These are phyloP conservation scores for Globisporangium radiosum DNA, from an alignment of 352 stramenopile species.

Conservation along the genomic window DNA sequence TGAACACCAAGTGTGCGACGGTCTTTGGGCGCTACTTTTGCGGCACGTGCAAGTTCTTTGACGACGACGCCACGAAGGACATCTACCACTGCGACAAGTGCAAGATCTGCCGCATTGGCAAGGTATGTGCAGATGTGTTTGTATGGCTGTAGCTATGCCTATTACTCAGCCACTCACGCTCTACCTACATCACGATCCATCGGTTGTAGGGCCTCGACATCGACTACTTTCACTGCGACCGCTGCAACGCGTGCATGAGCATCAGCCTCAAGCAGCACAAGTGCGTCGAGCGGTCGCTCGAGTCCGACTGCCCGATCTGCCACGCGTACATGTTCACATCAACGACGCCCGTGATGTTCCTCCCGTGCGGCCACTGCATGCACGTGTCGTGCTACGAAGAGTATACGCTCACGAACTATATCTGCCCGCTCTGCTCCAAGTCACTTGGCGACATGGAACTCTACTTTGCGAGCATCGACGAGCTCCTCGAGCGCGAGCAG, in stretches of 20 bases:
- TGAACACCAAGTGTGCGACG: conserved; percentile 54
- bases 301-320: conserved; percentile 95
- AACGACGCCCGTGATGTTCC: conserved; percentile 92
- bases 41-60: conserved; percentile 94
- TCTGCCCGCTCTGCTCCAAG: conserved; percentile 93
- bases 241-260: conserved; percentile 97
- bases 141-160: background rate
- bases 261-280: conserved; percentile 88
- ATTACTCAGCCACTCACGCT: background rate
- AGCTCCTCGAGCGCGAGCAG: conserved; percentile 71
- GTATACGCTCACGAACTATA: conserved; percentile 93
- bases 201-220: conserved; percentile 82
- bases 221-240: conserved; percentile 98
- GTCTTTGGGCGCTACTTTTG: conserved; percentile 94
- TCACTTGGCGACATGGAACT: conserved; percentile 92
- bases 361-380: conserved; percentile 96
- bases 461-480: conserved; percentile 84
- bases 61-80: conserved; percentile 88
- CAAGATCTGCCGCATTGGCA: conserved; percentile 95
- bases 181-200: background rate
- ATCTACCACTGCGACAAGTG: conserved; percentile 99
- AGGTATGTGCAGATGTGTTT: conserved; percentile 21
- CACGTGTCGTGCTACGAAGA: conserved; percentile 93
- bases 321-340: conserved; percentile 94
- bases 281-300: conserved; percentile 92